phyloP scores from a whole-genome alignment of 2,329 filamentous ascomycete species.

The Cercospora janseana region DNA sequence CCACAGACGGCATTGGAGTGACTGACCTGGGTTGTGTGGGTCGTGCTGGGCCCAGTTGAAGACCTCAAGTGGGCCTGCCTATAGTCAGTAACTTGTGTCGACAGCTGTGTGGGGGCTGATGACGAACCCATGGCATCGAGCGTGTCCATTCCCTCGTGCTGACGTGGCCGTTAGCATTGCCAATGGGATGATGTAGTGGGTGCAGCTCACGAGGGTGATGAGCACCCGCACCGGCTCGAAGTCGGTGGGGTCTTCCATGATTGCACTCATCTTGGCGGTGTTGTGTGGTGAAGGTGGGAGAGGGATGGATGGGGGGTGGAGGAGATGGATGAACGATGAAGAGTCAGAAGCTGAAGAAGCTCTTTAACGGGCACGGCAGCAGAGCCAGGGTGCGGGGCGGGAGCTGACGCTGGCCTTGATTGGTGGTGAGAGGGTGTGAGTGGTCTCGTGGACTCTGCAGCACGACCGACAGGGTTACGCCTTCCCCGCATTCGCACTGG shows the following conservation, averaged over 20 bases:
- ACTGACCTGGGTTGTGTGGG: conserved; percentile 45
- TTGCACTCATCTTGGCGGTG: conserved; percentile 50
- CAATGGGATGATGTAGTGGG: neutral
- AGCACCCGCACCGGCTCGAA: conserved; percentile 57
- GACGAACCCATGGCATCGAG: conserved; percentile 49
- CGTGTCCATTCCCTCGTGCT: conserved; percentile 32
- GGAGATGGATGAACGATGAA: neutral
- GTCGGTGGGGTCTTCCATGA: conserved; percentile 42
- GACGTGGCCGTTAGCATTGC: conserved; percentile 43
- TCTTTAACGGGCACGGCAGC: no score
- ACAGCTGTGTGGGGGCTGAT: conserved; percentile 23
- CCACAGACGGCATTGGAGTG: neutral
- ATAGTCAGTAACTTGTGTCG: conserved; percentile 36
- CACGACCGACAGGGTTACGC: no score
- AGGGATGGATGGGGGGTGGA: neutral
- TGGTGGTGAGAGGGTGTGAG: conserved; percentile 3
- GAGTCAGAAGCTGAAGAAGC: conserved; percentile 9
- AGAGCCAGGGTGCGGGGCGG: neutral
- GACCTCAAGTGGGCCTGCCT: conserved; percentile 59
- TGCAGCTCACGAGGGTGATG: conserved; percentile 42
- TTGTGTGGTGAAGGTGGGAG: conserved; percentile 20
- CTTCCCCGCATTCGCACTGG: no score
- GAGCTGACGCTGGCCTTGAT: neutral
- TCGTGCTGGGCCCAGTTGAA: conserved; percentile 56
- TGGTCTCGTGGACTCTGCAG: conserved; percentile 4